Conservation (phyloP, 23 red algal species). For the Gracilaria gracilis region DNA sequence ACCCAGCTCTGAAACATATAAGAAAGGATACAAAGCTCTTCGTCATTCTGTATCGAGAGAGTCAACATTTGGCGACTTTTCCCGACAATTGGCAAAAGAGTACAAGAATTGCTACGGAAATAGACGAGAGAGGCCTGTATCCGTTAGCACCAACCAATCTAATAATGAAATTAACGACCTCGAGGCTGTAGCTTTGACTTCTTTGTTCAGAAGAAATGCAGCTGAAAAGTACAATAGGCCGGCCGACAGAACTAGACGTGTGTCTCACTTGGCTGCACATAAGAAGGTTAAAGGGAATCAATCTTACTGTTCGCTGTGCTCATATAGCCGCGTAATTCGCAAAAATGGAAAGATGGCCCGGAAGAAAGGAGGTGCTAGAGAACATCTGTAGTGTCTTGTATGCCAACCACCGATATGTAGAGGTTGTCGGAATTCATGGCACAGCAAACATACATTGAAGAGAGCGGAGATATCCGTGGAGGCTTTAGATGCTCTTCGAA, state of each 20-base stretch:
- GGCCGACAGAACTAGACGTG: neutral
- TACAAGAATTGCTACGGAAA: no score
- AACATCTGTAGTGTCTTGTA: constrained; percentile 8
- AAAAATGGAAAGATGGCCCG: neutral
- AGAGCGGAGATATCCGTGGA: neutral
- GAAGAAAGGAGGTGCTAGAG: constrained; percentile 31
- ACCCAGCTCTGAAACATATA: no score
- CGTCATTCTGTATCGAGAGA: no score
- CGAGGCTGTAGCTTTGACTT: no score
- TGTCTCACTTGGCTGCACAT: neutral
- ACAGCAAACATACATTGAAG: neutral
- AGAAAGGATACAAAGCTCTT: constrained; percentile 20
- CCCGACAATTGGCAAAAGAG: no score
- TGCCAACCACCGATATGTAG: constrained; percentile 6
- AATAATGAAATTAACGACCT: neutral
- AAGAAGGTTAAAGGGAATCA: neutral
- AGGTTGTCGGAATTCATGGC: constrained; percentile 31
- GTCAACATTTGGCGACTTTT: no score
- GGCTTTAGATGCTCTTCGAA: no score
- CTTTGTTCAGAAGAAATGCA: constrained; percentile 6
- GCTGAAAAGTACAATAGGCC: constrained; percentile 34
- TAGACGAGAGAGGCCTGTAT: no score
- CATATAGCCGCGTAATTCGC: no score
- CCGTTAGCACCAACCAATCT: neutral
- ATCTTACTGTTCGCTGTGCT: constrained; percentile 16